Evolutionary conservation across 257 asterid species (phyloP).

Genomic region (Voacanga thouarsii): DNA sequence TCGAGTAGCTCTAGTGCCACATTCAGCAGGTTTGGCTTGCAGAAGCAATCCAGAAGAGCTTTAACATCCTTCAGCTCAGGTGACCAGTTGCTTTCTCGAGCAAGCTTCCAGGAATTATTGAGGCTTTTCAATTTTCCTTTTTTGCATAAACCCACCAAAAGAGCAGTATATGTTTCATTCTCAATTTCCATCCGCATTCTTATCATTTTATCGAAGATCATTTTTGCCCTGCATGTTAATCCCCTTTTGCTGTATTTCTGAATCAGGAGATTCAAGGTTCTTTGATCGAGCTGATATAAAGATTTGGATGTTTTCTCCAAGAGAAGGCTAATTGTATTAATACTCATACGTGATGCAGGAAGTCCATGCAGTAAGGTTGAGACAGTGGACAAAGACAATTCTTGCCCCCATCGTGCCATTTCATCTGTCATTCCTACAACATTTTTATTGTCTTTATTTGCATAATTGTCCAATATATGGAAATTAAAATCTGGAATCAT

Average conservation of each 20-base stretch:
- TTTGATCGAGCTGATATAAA: conserved; percentile 47
- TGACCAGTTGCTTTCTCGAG: conserved; percentile 55
- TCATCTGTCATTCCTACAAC: conserved; percentile 43
- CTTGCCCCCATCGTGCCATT: conserved; percentile 79
- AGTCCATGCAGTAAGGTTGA: conserved; percentile 45
- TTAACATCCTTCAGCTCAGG: conserved; percentile 51
- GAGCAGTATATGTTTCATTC: conserved; percentile 44
- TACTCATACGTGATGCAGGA: conserved; percentile 32
- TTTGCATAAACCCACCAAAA: conserved; percentile 49
- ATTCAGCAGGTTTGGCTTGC: conserved; percentile 43
- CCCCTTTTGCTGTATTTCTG: conserved; percentile 58
- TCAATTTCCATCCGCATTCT: conserved; percentile 42
- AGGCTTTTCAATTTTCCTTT: conserved; percentile 53
- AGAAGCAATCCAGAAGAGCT: conserved; percentile 44
- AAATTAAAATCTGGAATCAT: conserved; percentile 66
- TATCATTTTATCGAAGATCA: conserved; percentile 53
- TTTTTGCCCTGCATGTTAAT: conserved; percentile 40
- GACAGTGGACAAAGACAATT: conserved; percentile 39
- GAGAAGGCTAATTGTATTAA: conserved; percentile 34
- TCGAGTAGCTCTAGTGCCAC: conserved; percentile 65
- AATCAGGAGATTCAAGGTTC: conserved; percentile 56
- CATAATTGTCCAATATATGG: conserved; percentile 28
- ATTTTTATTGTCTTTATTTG: conserved; percentile 27
- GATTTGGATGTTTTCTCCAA: conserved; percentile 37
- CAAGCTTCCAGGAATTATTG: conserved; percentile 36